Evolutionary conservation across 169 alveolate genomes (phyloP).

Genomic region (Cryptosporidium canis): DNA sequence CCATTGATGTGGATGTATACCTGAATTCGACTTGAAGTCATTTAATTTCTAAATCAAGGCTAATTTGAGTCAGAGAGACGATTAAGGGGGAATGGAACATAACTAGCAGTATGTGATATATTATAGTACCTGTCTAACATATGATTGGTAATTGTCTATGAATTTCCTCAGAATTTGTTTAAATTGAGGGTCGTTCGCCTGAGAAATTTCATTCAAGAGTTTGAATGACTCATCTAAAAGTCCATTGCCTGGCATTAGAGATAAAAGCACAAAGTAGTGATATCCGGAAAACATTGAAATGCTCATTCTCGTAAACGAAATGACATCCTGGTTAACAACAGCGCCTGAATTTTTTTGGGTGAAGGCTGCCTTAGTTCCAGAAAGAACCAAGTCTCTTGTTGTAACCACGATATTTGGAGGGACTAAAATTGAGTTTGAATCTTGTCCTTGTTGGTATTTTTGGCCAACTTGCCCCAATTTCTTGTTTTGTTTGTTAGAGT

Average conservation of each 20-base stretch:
- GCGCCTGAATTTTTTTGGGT: background rate
- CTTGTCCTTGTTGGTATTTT: background rate
- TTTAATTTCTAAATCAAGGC: background rate
- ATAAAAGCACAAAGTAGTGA: constrained; percentile 27
- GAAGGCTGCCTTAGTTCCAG: constrained; percentile 56
- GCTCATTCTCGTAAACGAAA: constrained; percentile 21
- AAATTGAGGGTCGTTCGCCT: constrained; percentile 1
- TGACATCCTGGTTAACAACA: background rate
- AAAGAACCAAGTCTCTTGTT: constrained; percentile 50
- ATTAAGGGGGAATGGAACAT: background rate
- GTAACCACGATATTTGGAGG: background rate
- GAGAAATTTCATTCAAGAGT: constrained; percentile 14
- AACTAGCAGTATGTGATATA: constrained; percentile 40
- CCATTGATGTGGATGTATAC: constrained; percentile 72
- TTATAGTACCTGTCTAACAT: constrained; percentile 71
- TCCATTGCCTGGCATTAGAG: constrained; percentile 26
- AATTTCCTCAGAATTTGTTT: constrained; percentile 25
- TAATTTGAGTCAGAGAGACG: background rate
- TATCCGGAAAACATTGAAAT: constrained; percentile 43
- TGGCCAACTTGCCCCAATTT: background rate
- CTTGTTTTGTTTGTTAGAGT: background rate
- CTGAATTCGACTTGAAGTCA: background rate
- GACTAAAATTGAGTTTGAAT: background rate
- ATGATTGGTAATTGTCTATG: constrained; percentile 27
- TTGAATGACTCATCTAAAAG: constrained; percentile 24